Evolutionary conservation across 257 asterid genomes (phyloP).

Genomic region (Gentiana dahurica): DNA sequence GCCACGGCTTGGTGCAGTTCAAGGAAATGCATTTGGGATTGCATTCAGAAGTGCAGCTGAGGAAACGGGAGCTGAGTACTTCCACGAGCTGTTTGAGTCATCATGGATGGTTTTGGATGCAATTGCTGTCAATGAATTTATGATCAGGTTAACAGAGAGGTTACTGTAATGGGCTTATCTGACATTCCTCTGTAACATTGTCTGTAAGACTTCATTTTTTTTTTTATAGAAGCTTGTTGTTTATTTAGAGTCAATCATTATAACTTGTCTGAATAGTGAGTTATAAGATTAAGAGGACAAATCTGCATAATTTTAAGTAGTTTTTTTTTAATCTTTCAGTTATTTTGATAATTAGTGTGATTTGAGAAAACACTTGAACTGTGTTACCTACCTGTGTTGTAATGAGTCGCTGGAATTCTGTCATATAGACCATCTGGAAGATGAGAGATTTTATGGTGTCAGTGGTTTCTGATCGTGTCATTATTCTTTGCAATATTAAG

Average conservation of each 20-base stretch:
- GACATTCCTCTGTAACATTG: conserved; percentile 13
- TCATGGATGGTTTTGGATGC: conserved; percentile 95
- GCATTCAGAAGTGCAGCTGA: conserved; percentile 92
- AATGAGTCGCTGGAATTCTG: not conserved
- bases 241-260: conserved; percentile 1
- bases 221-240: conserved; percentile 20
- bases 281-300: not conserved
- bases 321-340: too few relatives aligned
- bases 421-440: too few relatives aligned
- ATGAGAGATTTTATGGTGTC: too few relatives aligned
- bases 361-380: too few relatives aligned
- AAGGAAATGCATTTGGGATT: conserved; percentile 87
- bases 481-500: too few relatives aligned
- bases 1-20: conserved; percentile 87
- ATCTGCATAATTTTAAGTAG: not conserved
- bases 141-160: conserved; percentile 88
- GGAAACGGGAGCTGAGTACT: conserved; percentile 84
- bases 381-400: too few relatives aligned
- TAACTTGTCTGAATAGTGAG: conserved; percentile 6
- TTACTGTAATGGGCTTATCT: conserved; percentile 35
- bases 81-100: conserved; percentile 94
- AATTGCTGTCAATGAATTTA: conserved; percentile 72
- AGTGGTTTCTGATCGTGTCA: too few relatives aligned
- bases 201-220: conserved; percentile 24
- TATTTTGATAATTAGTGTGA: too few relatives aligned